These are phyloP conservation scores for Penicillium goetzii DNA, from an alignment of 495 filamentous ascomycete genomes.

Conservation along the genomic window DNA sequence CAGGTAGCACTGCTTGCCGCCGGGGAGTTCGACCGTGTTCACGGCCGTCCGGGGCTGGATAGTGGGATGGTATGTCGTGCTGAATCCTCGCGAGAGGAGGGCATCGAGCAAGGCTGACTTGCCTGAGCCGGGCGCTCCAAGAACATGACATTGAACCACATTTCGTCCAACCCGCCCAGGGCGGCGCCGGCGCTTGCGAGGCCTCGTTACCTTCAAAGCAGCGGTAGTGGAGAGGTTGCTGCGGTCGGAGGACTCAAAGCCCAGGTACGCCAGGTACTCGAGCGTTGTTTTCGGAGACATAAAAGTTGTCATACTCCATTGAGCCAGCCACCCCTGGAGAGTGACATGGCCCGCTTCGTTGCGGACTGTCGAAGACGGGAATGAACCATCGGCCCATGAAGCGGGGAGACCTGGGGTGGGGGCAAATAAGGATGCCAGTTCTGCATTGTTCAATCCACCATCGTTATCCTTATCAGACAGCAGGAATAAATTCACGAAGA, in stretches of 20 bases:
- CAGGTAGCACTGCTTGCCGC: conserved; percentile 95
- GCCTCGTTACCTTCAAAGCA: conserved; percentile 88
- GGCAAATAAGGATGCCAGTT: conserved; percentile 84
- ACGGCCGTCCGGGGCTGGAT: conserved; percentile 92
- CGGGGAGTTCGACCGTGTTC: conserved; percentile 94
- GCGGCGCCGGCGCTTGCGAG: conserved; percentile 78
- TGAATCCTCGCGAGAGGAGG: conserved; percentile 87
- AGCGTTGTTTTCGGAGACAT: conserved; percentile 91
- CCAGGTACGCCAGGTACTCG: conserved; percentile 93
- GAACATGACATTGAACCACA: conserved; percentile 94
- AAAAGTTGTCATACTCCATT: conserved; percentile 99
- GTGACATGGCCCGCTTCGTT: conserved; percentile 96
- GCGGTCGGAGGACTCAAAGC: conserved; percentile 74
- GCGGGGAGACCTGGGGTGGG: conserved; percentile 87
- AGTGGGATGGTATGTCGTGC: conserved; percentile 84
- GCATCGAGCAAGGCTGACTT: conserved; percentile 89
- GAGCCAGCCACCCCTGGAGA: conserved; percentile 95
- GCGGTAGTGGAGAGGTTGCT: conserved; percentile 69
- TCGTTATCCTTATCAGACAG: conserved; percentile 97
- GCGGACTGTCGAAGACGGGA: conserved; percentile 90
- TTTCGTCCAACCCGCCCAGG: conserved; percentile 88
- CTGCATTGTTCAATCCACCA: conserved; percentile 83
- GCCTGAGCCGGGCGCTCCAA: conserved; percentile 80
- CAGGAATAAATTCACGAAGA: conserved; percentile 96
- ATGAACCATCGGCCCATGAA: conserved; percentile 88